These are phyloP conservation scores for Ogataea zsoltii DNA, from an alignment of 805 yeast genomes.

Conservation along the genomic window DNA sequence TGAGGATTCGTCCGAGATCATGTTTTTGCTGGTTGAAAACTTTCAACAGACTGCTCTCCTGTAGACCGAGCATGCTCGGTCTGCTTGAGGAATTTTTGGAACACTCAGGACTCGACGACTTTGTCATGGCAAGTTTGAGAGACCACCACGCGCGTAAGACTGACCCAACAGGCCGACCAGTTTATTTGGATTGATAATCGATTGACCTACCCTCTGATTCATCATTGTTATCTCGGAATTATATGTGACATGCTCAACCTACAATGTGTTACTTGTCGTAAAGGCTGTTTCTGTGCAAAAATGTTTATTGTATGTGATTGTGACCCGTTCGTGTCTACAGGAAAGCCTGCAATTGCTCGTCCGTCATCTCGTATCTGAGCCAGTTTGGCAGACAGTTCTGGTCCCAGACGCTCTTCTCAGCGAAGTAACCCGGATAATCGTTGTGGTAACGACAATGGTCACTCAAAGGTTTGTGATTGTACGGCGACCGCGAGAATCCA, in stretches of 20 bases:
- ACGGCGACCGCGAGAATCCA: slow-evolving; percentile 50
- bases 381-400: slow-evolving; percentile 74
- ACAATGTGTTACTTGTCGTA: too few species aligned
- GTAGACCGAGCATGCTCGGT: slow-evolving; percentile 35
- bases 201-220: too few species aligned
- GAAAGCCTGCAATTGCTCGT: slow-evolving; percentile 12
- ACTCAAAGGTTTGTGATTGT: slow-evolving; percentile 44
- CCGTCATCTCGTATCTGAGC: slow-evolving; percentile 44
- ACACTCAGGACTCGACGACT: slow-evolving; percentile 8
- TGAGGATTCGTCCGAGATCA: slow-evolving; percentile 99
- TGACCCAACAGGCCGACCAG: too few species aligned
- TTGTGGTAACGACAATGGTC: slow-evolving; percentile 18
- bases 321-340: neutral
- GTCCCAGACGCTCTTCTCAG: slow-evolving; percentile 38
- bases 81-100: slow-evolving; percentile 80
- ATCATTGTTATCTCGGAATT: too few species aligned
- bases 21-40: slow-evolving; percentile 99
- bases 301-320: too few species aligned
- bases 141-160: neutral
- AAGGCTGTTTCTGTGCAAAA: too few species aligned
- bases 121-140: slow-evolving; percentile 3
- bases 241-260: too few species aligned
- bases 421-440: slow-evolving; percentile 25
- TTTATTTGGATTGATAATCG: too few species aligned
- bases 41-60: slow-evolving; percentile 87